phyloP scores from a whole-genome alignment of 192 early-diverging fungal species.

The Lunasporangiospora selenospora region DNA sequence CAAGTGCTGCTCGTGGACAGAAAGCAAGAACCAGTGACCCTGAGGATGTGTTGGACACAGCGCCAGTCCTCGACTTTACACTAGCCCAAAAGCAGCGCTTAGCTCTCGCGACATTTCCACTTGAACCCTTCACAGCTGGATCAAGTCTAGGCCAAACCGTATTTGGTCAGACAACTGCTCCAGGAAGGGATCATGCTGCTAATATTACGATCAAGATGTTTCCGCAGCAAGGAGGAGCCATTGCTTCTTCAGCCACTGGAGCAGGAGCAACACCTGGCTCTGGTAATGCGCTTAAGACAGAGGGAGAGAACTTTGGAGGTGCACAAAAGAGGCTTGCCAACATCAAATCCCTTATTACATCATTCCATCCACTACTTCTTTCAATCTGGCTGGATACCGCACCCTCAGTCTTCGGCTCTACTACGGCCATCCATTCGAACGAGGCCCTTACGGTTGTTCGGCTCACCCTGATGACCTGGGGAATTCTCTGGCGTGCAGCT shows the following conservation, averaged over 20 bases:
- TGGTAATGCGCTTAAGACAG: conserved; percentile 11
- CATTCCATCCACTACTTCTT: conserved; percentile 70
- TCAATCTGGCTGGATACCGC: conserved; percentile 82
- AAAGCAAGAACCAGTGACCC: no score
- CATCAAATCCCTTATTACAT: conserved; percentile 49
- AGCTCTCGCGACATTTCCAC: conserved; percentile 13
- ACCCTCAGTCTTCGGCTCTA: conserved; percentile 65
- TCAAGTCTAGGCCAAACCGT: conserved; percentile 10
- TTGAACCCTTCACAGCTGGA: conserved; percentile 10
- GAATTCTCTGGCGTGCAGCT: conserved; percentile 73
- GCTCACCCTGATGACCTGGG: conserved; percentile 68
- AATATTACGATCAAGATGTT: conserved; percentile 25
- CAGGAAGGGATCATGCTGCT: not conserved
- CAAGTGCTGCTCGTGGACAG: no score
- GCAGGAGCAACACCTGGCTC: conserved; percentile 10
- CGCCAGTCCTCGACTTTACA: no score
- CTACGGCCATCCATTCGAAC: conserved; percentile 52
- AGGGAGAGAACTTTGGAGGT: conserved; percentile 28
- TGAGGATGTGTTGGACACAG: no score
- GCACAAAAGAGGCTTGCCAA: conserved; percentile 27
- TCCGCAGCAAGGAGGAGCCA: conserved; percentile 21
- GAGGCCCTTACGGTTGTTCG: conserved; percentile 69
- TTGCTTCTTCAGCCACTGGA: conserved; percentile 7
- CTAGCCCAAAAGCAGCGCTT: not conserved
- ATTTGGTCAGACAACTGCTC: conserved; percentile 3